These are phyloP conservation scores for thale cress (Arabidopsis thaliana) DNA, from an alignment of 345 rosid species.

Conservation along the genomic window TAIR10.1 NC_003074.8:8841001-8841500, in stretches of 20 bases:
- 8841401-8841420: constrained; percentile 90
- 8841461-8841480: constrained; percentile 89
- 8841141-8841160: background rate
- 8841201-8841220: constrained; percentile 71
- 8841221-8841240: constrained; percentile 89
- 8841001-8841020: constrained; percentile 72
- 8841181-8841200: too few relatives aligned
- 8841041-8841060: constrained; percentile 86
- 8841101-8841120: constrained; percentile 89
- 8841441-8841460: constrained; percentile 95
- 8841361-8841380: background rate
- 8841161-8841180: background rate
- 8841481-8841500: constrained; percentile 86
- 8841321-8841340: background rate
- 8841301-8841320: constrained; percentile 53
- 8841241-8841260: constrained; percentile 94
- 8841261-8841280: constrained; percentile 96
- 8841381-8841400: constrained; percentile 29
- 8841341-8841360: constrained; percentile 2
- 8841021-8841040: constrained; percentile 73
- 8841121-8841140: constrained; percentile 19
- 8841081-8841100: constrained; percentile 88
- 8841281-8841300: constrained; percentile 99
- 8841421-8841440: constrained; percentile 96
- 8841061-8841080: constrained; percentile 87